A percentile compares a stretch with the other conserved stretches of the same genome.
Conservation (phyloP, 139 green algal species). For the Chlamydomonas incerta region DNA sequence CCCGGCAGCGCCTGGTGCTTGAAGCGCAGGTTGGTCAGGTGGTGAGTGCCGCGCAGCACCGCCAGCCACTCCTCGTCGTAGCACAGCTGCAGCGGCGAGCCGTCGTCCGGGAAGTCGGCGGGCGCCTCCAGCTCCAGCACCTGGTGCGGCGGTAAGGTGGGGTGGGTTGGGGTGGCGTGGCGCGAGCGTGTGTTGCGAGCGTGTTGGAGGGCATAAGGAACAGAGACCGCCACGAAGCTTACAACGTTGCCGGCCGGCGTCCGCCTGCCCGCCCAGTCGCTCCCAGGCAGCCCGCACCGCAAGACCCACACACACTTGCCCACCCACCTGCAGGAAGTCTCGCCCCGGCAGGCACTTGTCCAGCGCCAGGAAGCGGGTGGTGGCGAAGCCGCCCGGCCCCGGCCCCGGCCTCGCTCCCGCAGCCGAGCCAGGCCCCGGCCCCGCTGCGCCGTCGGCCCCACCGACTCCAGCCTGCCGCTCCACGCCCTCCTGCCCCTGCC, state of each 20-base stretch:
- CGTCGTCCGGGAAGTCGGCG: conserved; percentile 52
- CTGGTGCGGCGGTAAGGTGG: too few relatives aligned
- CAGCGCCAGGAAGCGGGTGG: conserved; percentile 93
- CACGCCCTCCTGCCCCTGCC: neutral
- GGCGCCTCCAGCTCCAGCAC: conserved; percentile 54
- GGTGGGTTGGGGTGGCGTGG: too few relatives aligned
- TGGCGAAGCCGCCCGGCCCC: conserved; percentile 9
- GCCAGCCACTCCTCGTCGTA: conserved; percentile 97
- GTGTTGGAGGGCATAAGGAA: too few relatives aligned
- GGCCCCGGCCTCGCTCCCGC: neutral
- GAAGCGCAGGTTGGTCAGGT: conserved; percentile 62
- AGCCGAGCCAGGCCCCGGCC: neutral
- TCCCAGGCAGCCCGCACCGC: too few relatives aligned
- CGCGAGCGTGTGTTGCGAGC: too few relatives aligned
- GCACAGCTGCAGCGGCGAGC: conserved; percentile 56
- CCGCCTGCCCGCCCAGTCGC: too few relatives aligned
- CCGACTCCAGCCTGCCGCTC: too few relatives aligned
- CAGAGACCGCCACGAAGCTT: too few relatives aligned
- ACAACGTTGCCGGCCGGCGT: too few relatives aligned
- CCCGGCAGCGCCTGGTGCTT: conserved; percentile 38
- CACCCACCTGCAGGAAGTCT: conserved; percentile 92
- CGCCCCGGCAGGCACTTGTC: conserved; percentile 97
- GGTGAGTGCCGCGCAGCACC: conserved; percentile 82
- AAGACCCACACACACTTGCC: neutral
- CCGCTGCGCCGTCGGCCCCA: too few relatives aligned